These are phyloP conservation scores for Hymenotorrendiella dingleyae DNA, from an alignment of 2,329 filamentous ascomycete species.

Conservation along the genomic window DNA sequence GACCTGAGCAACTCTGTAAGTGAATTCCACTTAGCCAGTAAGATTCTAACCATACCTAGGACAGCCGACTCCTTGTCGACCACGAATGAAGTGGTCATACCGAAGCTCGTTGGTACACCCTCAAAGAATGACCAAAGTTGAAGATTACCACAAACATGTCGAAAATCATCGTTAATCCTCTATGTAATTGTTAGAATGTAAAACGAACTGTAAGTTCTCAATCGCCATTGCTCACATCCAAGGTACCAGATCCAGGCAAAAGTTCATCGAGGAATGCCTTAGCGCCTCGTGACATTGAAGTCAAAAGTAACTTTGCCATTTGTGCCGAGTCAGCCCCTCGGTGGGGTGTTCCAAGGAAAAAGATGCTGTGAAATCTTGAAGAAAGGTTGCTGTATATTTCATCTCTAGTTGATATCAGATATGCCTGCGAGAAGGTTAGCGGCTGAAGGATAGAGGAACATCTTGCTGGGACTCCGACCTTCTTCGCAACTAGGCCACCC, in stretches of 20 bases:
- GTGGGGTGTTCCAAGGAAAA: constrained; percentile 35
- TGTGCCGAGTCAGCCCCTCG: constrained; percentile 14
- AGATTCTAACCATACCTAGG: too few relatives aligned
- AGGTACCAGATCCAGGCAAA: too few relatives aligned
- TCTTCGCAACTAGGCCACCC: constrained; percentile 35
- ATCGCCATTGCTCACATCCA: too few relatives aligned
- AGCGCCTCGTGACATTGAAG: not conserved
- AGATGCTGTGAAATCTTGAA: constrained; percentile 23
- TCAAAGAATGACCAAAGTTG: constrained; percentile 42
- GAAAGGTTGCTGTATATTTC: not conserved
- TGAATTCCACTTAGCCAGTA: too few relatives aligned
- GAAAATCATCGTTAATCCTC: constrained; percentile 42
- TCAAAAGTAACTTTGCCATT: constrained; percentile 11
- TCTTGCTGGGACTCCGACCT: constrained; percentile 24
- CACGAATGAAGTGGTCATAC: constrained; percentile 14
- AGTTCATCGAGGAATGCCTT: constrained; percentile 37
- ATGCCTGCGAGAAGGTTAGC: too few relatives aligned
- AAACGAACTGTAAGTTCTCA: constrained; percentile 32
- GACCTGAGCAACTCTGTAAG: too few relatives aligned
- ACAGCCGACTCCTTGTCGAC: constrained; percentile 27
- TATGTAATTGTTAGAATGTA: too few relatives aligned
- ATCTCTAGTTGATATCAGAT: too few relatives aligned
- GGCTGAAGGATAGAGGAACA: too few relatives aligned
- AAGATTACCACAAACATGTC: constrained; percentile 32
- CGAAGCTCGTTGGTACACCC: constrained; percentile 30